Evolutionary conservation across 176 grass and related monocot genomes (phyloP).

Genomic region (Triticum dicoccoides): DNA sequence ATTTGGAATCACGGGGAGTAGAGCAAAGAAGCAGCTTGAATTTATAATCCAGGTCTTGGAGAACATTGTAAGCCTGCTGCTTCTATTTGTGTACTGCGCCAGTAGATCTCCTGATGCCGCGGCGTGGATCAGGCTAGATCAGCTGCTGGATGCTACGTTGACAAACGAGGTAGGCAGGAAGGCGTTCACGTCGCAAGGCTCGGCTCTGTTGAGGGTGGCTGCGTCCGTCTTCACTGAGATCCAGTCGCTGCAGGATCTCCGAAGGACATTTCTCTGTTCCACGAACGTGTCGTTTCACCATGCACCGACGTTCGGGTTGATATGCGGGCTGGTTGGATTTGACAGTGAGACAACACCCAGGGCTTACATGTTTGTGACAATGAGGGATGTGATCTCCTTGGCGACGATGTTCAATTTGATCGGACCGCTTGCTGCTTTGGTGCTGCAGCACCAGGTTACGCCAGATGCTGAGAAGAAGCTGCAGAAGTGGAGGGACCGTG

Average conservation of each 20-base stretch:
- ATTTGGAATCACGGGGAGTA: too few relatives aligned
- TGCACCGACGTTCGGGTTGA: conserved; percentile 61
- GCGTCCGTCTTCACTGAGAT: conserved; percentile 61
- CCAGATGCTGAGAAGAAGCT: conserved; percentile 40
- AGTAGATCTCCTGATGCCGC: conserved; percentile 43
- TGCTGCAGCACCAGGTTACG: conserved; percentile 69
- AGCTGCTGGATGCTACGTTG: conserved; percentile 61
- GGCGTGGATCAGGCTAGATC: conserved; percentile 55
- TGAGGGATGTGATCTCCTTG: conserved; percentile 77
- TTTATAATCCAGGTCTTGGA: conserved; percentile 67
- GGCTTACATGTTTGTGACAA: conserved; percentile 64
- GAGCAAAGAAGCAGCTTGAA: conserved; percentile 37
- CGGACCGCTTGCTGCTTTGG: conserved; percentile 68
- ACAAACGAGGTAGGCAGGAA: conserved; percentile 75
- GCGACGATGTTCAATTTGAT: conserved; percentile 82
- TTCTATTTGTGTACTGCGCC: conserved; percentile 61
- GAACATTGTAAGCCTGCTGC: conserved; percentile 66
- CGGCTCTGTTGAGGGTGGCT: conserved; percentile 58
- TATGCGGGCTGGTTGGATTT: conserved; percentile 61
- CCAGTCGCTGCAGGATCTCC: conserved; percentile 47
- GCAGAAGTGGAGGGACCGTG: conserved; percentile 67
- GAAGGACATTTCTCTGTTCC: conserved; percentile 46
- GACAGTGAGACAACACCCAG: conserved; percentile 44
- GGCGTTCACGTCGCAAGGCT: conserved; percentile 60
- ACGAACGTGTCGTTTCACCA: conserved; percentile 59